Conservation (phyloP, 2,329 filamentous ascomycete species). For the Colletotrichum paranaense region DNA sequence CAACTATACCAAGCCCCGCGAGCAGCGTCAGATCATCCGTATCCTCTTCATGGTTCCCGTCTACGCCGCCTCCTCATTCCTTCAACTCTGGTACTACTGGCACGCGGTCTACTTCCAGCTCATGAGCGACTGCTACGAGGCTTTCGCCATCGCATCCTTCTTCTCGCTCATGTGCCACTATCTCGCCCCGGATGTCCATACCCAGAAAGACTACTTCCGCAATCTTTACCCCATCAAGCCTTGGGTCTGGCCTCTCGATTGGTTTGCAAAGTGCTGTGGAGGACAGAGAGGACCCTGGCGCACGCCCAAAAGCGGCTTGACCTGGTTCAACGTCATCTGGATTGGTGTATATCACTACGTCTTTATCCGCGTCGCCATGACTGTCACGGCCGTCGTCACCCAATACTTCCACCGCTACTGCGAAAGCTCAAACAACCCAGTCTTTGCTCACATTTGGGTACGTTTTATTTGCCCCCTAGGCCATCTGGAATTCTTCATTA, state of each 20-base stretch:
- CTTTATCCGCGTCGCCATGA: conserved; percentile 83
- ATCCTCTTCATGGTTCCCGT: conserved; percentile 91
- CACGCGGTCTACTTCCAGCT: conserved; percentile 86
- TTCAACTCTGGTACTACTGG: conserved; percentile 79
- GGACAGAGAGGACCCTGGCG: conserved; percentile 77
- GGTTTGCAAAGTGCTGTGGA: conserved; percentile 77
- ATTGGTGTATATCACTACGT: conserved; percentile 88
- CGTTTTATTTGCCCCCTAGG: conserved; percentile 35
- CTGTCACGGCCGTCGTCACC: conserved; percentile 79
- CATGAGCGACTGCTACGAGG: conserved; percentile 87
- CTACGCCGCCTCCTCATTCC: conserved; percentile 79
- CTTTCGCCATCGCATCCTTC: conserved; percentile 88
- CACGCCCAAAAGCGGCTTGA: conserved; percentile 82
- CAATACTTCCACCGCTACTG: conserved; percentile 80
- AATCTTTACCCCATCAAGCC: conserved; percentile 71
- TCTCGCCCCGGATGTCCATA: conserved; percentile 79
- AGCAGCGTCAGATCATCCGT: conserved; percentile 80
- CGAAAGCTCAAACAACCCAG: conserved; percentile 79
- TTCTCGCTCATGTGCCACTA: conserved; percentile 87
- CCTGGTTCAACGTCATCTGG: conserved; percentile 92
- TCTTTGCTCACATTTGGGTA: conserved; percentile 89
- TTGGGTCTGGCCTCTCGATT: conserved; percentile 81
- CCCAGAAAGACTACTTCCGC: conserved; percentile 86
- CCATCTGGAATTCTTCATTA: conserved; percentile 1
- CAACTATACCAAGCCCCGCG: conserved; percentile 69